Evolutionary conservation across 2,329 filamentous ascomycete species (phyloP).

Genomic region (Exophiala calicioides): DNA sequence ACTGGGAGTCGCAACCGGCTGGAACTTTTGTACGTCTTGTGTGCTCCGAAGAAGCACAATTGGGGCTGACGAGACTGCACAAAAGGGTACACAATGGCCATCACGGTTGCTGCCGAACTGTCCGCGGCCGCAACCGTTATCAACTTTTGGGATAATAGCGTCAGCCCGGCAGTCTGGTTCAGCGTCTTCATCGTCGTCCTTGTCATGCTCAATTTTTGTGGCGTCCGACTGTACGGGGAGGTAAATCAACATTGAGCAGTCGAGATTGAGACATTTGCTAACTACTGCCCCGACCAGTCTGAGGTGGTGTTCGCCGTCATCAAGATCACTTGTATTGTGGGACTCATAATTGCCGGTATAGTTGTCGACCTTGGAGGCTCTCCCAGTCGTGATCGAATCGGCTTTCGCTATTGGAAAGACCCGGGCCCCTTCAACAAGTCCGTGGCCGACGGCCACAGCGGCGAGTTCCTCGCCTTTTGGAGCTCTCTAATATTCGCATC

Average conservation of each 20-base stretch:
- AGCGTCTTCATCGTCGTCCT: slow-evolving; percentile 40
- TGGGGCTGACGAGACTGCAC: no score
- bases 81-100: slow-evolving; percentile 59
- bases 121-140: slow-evolving; percentile 65
- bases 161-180: slow-evolving; percentile 47
- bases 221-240: slow-evolving; percentile 49
- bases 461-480: slow-evolving; percentile 59
- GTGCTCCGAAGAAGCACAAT: no score
- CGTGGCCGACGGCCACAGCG: slow-evolving; percentile 25
- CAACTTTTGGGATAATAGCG: slow-evolving; percentile 59
- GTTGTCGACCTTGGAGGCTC: slow-evolving; percentile 74
- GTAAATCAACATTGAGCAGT: no score
- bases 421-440: slow-evolving; percentile 65
- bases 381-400: slow-evolving; percentile 68
- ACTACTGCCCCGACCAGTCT: slow-evolving; percentile 41
- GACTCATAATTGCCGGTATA: slow-evolving; percentile 70
- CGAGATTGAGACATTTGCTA: no score
- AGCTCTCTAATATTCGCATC: slow-evolving; percentile 43
- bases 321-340: slow-evolving; percentile 73
- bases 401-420: slow-evolving; percentile 69
- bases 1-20: slow-evolving; percentile 46
- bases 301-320: slow-evolving; percentile 78
- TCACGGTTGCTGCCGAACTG: slow-evolving; percentile 72
- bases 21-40: slow-evolving; percentile 39
- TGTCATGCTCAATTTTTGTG: slow-evolving; percentile 22